Base-by-base conservation (phyloP, 352 stramenopile genomes). In the Aphanomyces cochlioides region DNA sequence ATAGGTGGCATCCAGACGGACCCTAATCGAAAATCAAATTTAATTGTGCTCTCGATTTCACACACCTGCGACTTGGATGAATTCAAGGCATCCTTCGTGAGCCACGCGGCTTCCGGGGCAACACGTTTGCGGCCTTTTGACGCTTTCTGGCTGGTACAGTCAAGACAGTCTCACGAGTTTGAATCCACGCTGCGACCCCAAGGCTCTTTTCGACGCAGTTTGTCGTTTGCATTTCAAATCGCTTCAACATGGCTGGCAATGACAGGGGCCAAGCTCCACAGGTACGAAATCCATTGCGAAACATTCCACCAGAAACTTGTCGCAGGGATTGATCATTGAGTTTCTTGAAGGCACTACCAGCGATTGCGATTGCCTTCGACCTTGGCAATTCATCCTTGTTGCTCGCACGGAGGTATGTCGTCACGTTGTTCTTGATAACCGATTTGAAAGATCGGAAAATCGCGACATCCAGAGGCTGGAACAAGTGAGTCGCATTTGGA, bases 401-500 rank as follows among this genome's bases (percentile, higher is more conserved):
- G 8, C 13, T 19, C 15, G 50, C 50, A 1, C 13, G 50, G 8
- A 58, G 36, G 36, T 28, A 21, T 58, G 19, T 12, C 8, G 7
- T 58, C 8, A 58, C 50, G 8, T 7, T 28, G 36, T 8, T 12
- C 15, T 17, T 36, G 36, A 58, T 58, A 37, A 12, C 7, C 0
- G 17, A 12, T 28, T 58, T 58, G 3, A 58, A 58, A 13, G 50
- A 37, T 19, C 50, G 7, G 2, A 58, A 58, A 1, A 58, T 17
- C 1, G 50, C 50, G 17, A 58, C 50, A 19, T 58, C 50, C 50
- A 58, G 21, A 1, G 50, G 50, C 21, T 58, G 50, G 17, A 58
- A 58, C 21, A 58, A 36, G 50, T 58, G 50, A 10, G 50, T 58
- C 15, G 21, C 50, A 21, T 58, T 58, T 36, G 50, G 50, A 3